Evolutionary conservation across 2,329 filamentous ascomycete species (phyloP).

Genomic region (Talaromyces sp.): DNA sequence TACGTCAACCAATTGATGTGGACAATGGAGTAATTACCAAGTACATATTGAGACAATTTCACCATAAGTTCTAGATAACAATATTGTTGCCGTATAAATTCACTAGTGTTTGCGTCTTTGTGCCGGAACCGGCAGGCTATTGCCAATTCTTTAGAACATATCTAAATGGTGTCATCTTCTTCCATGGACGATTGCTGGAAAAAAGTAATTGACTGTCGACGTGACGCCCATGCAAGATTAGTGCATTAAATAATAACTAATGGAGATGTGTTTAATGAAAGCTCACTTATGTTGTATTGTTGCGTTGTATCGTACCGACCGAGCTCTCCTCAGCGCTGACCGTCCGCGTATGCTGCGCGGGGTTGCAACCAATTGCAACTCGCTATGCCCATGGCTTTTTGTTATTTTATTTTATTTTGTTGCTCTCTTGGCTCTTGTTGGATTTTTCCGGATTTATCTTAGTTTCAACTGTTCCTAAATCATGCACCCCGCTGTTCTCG

Average conservation of each 20-base stretch:
- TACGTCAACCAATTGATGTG: no score
- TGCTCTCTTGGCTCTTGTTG: no score
- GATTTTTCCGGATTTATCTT: not conserved
- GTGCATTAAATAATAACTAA: not conserved
- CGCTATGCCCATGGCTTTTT: not conserved
- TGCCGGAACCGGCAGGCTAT: not conserved
- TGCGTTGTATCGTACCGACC: not conserved
- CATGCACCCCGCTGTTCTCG: not conserved
- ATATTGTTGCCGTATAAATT: no score
- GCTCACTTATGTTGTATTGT: not conserved
- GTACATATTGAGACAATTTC: no score
- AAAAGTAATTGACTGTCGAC: not conserved
- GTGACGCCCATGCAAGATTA: not conserved
- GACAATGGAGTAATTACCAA: no score
- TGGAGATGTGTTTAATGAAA: not conserved
- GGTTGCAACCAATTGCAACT: not conserved
- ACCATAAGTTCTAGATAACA: not conserved
- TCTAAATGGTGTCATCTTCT: not conserved
- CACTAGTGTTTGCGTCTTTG: not conserved
- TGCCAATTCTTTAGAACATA: not conserved
- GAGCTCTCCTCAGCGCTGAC: not conserved
- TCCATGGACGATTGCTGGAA: not conserved
- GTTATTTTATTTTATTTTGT: not conserved
- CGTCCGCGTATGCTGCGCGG: not conserved
- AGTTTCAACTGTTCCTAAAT: not conserved